Evolutionary conservation across 2,329 filamentous ascomycete species (phyloP), one percentile per base, ranked within the genome.

Genomic region (Chaetomium strumarium): DNA sequence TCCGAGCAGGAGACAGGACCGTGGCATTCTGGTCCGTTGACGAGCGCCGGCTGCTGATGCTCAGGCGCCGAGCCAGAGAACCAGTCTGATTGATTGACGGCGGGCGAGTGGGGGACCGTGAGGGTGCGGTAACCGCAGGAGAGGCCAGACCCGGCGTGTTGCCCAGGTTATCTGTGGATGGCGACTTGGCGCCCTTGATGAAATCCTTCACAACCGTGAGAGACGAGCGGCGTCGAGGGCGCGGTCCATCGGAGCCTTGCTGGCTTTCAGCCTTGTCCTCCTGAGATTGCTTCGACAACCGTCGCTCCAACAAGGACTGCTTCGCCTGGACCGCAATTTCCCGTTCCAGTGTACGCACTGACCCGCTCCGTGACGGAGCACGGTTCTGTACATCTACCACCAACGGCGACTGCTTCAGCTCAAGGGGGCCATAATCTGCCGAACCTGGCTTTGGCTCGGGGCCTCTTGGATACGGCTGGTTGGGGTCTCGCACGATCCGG

Each of bases 401-500:
- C 38, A 84, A 66, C 0, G 79, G 80, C 2, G 81, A 83, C 59
- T 83, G 75, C 65, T 78, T 80, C 17, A 84, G 66, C 16, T 83
- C 76, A 37, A 79, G 57, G 6, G 73, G 72, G 36, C 64, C 66
- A 55, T 71, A 76, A 16, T 81, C 78, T 2, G 64, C 67, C 16
- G 65, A 62, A 46, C 75, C 73, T 36, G 66, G 69, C 2, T 67
- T 68, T 2, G 66, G 60, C 16, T 79, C 76, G 2, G 72, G 63
- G 17, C 66, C 65, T 53, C 67, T 70, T 5, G 69, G 67, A 39
- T 71, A 69, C 17, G 66, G 66, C 33, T 78, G 72, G 17, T 65
- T 67, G 11, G 78, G 73, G 58, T 87, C 86, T 44, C 89, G 83
- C 36, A 95, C 74, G 57, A 95, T 95, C 47, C 85, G 83, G 45